Base-by-base conservation (phyloP, 805 yeast species). In the Candida chilensis region DNA sequence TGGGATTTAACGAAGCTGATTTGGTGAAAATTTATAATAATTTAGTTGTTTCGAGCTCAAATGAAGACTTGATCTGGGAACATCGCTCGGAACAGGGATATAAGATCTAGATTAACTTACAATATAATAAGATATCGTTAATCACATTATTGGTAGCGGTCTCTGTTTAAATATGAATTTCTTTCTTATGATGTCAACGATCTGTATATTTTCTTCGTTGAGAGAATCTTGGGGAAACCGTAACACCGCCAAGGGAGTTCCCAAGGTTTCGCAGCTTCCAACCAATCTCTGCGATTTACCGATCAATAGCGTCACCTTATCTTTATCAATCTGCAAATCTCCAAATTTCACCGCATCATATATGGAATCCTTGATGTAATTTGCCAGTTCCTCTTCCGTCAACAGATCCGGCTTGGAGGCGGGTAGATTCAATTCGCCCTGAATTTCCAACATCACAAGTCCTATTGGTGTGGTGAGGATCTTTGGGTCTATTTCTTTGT, bases 71-170 rank as follows among this genome's bases (percentile, higher is more conserved):
- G 13, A 22, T 22, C 13, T 22, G 25, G 25, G 25, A 8, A 11
- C 25, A 22, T 22, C 8, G 25, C 7, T 22, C 15, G 7, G 13
- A 12, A 6, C 11, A 22, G 6, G 7, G 14, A 22, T 22, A 22
- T 15, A 22, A 22, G 13, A 22, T 22, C 6, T 22, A 11, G 21
- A 19, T 8, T 19, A 19, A 11, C 21, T n/a, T n/a, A n/a, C n/a
- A n/a, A n/a, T n/a, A n/a, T n/a, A n/a, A n/a, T n/a, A n/a, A n/a
- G n/a, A n/a, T n/a, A n/a, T n/a, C n/a, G n/a, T 17, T 25, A 9
- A 12, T 59, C 47, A 79, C 88, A 81, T 80, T 29, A 81, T 75
- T 4, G 94, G 94, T 30, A 83, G 56, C 0, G 94, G 92, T 37
- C 94, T 61, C 24, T 71, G 70, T 29, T 63, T 70, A 45, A 83